A percentile compares a stretch with the other conserved stretches of the same genome.
Evolutionary conservation across 2,329 filamentous ascomycete species (phyloP).

Genomic region (Teratosphaeria viscida): DNA sequence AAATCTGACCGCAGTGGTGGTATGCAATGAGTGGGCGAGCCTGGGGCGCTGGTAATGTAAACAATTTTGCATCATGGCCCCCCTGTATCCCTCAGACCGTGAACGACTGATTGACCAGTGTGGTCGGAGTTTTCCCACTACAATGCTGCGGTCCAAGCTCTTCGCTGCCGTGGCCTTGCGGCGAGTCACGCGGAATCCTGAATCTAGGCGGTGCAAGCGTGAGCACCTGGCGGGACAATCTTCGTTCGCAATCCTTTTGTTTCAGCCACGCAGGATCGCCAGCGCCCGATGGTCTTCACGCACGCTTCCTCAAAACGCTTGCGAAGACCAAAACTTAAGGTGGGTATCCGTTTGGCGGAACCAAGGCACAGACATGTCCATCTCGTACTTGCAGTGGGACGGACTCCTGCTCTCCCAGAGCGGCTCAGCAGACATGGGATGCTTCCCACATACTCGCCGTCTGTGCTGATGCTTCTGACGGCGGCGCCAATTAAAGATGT

Average conservation of each 20-base stretch:
- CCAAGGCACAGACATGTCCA: neutral
- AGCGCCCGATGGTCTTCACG: neutral
- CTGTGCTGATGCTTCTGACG: neutral
- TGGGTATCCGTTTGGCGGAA: neutral
- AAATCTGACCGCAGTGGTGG: neutral
- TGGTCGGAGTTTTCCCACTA: neutral
- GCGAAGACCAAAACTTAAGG: neutral
- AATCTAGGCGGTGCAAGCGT: neutral
- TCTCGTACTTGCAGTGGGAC: neutral
- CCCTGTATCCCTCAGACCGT: neutral
- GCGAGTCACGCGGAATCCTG: neutral
- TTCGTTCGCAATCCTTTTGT: neutral
- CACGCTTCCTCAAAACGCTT: neutral
- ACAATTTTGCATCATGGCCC: neutral
- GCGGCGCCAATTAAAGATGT: no score
- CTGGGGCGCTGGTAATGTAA: neutral
- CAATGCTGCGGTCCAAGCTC: neutral
- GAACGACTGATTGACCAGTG: neutral
- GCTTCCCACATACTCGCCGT: neutral
- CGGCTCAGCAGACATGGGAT: neutral
- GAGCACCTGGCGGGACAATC: neutral
- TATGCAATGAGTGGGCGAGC: neutral
- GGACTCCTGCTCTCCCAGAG: neutral
- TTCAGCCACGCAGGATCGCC: neutral
- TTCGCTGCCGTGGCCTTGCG: neutral